A percentile compares a stretch with the other conserved stretches of the same genome.
These are phyloP conservation scores for Suhomyces emberorum DNA, from an alignment of 805 yeast genomes.

Conservation along the genomic window DNA sequence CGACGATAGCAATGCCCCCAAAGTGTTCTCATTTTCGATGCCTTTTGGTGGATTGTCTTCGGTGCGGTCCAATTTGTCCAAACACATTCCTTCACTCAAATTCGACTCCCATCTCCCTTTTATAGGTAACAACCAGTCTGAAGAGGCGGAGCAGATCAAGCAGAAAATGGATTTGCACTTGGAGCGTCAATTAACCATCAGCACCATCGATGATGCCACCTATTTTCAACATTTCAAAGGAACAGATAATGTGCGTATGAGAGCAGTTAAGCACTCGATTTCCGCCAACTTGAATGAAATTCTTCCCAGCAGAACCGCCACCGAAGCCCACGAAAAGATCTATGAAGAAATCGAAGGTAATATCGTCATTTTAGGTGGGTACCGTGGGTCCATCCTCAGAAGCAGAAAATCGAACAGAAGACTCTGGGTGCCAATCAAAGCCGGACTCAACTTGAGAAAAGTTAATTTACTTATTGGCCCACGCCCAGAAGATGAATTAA, in stretches of 20 bases:
- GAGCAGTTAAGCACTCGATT: conserved; percentile 67
- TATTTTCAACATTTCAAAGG: conserved; percentile 53
- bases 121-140: conserved; percentile 9
- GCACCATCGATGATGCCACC: conserved; percentile 61
- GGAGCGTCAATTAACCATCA: conserved; percentile 53
- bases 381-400: conserved; percentile 75
- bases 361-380: conserved; percentile 80
- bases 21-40: conserved; percentile 54
- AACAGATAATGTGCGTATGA: conserved; percentile 61
- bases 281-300: conserved; percentile 46
- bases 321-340: conserved; percentile 37
- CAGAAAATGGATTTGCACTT: conserved; percentile 40
- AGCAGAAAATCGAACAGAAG: conserved; percentile 62
- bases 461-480: conserved; percentile 75
- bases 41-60: conserved; percentile 51
- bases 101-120: conserved; percentile 23
- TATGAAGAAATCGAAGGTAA: conserved; percentile 72
- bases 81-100: conserved; percentile 21
- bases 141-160: conserved; percentile 14
- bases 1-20: conserved; percentile 20
- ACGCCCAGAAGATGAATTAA: conserved; percentile 60
- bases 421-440: conserved; percentile 85
- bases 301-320: conserved; percentile 27
- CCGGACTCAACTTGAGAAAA: conserved; percentile 72
- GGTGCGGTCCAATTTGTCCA: conserved; percentile 25